phyloP scores from a whole-genome alignment of 192 early-diverging fungal genomes.

The Rhizophlyctis rosea region DNA sequence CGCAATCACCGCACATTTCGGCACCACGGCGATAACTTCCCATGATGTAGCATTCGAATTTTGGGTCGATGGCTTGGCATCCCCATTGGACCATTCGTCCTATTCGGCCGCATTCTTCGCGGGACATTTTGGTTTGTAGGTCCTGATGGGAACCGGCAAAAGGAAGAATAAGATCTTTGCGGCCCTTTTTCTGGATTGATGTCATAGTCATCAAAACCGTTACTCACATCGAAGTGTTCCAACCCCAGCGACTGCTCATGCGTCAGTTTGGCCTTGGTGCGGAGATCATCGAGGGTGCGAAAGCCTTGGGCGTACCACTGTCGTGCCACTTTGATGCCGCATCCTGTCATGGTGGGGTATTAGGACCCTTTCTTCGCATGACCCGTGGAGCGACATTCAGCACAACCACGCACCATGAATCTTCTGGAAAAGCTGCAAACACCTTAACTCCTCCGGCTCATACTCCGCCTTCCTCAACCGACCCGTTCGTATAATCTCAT shows the following conservation, averaged over 20 bases:
- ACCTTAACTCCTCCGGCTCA: conserved; percentile 25
- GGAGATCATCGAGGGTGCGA: conserved; percentile 43
- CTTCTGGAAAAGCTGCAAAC: conserved; percentile 35
- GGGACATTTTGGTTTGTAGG: conserved; percentile 40
- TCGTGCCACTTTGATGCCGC: conserved; percentile 18
- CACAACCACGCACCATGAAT: conserved; percentile 40
- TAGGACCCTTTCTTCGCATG: too few species aligned
- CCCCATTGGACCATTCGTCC: conserved; percentile 16
- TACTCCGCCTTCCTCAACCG: conserved; percentile 35
- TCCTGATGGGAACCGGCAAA: conserved; percentile 31
- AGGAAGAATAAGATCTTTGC: too few species aligned
- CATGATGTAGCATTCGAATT: conserved; percentile 29
- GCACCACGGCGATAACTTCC: conserved; percentile 45
- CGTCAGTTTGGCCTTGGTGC: conserved; percentile 32
- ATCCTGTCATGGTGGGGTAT: too few species aligned
- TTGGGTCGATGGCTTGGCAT: conserved; percentile 24
- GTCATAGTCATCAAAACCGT: too few species aligned
- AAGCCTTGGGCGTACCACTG: conserved; percentile 38
- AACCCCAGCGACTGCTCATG: conserved; percentile 43
- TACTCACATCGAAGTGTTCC: conserved; percentile 35
- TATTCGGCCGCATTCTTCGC: conserved; percentile 34
- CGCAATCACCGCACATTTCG: conserved; percentile 43
- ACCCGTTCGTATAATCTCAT: conserved; percentile 43
- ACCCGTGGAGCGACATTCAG: too few species aligned
- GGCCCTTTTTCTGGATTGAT: too few species aligned